Base-by-base conservation (phyloP, 1,139 yeast genomes). In the Pichia sp. region DNA sequence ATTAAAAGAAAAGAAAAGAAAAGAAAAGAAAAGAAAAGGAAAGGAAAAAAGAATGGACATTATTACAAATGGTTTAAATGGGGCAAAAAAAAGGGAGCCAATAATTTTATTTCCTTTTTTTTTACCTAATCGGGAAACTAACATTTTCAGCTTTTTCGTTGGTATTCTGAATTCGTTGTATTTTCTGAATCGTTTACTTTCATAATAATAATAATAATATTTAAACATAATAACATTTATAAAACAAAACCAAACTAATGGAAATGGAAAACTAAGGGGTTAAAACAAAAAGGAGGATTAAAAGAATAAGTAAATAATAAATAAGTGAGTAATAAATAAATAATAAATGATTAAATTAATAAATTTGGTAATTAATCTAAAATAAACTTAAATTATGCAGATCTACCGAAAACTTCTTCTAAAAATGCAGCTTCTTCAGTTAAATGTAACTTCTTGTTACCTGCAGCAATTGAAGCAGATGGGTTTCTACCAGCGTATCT, bases 401-500 rank as follows among this genome's bases (percentile, higher is more conserved):
- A n/a, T 48, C 45, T 48, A 47, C 59, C 62, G 55, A 89, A 86
- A 58, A 86, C 96, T 53, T 87, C 95, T 56, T 77, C 75, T 69
- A 91, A 77, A 77, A 93, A 87, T 38, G 86, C 83, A 63, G 84
- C 87, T 75, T 93, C 99, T 76, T 95, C 97, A 60, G 86, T 84
- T 62, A 71, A 70, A 72, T 95, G 99, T 80, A 83, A 83, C 60
- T 84, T 74, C 82, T 95, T 95, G 59, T 88, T 76, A 74, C 99
- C 99, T 62, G 99, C 96, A 65, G 99, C 99, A 67, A 93, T 96
- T 57, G 96, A 85, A 52, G 98, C 98, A 69, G 93, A 84, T 69
- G 99, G 99, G 69, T 87, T 89, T 81, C 99, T 90, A 68, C 99
- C 99, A 63, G 95, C 95, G 69, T 88, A 93, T 75, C 97, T 85